Percentiles rank a stretch among this genome's conserved stretches.
These are phyloP conservation scores for Leccinum angustisporum DNA, from an alignment of 1,284 basidiomycete genomes.

Conservation along the genomic window DNA sequence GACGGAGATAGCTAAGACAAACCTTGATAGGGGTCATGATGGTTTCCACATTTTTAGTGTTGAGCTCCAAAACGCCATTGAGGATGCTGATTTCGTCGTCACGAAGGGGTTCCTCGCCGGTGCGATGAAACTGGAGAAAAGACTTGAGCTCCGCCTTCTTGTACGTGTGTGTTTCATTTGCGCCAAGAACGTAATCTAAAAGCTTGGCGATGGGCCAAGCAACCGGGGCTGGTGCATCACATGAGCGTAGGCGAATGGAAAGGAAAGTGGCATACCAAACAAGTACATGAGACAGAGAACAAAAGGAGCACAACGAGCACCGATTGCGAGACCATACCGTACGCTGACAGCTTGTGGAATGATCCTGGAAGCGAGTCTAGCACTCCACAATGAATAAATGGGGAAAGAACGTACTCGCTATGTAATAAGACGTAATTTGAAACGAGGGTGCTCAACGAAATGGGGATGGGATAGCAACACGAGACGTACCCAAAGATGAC, in stretches of 20 bases:
- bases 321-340: conserved; percentile 86
- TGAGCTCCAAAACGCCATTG: conserved; percentile 85
- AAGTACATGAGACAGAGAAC: conserved; percentile 81
- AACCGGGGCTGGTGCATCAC: conserved; percentile 58
- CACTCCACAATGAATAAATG: neutral
- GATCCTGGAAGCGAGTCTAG: conserved; percentile 50
- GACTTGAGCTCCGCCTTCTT: conserved; percentile 92
- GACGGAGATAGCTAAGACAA: conserved; percentile 6
- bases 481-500: conserved; percentile 77
- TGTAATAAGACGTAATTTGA: neutral
- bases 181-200: conserved; percentile 78
- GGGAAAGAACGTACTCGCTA: conserved; percentile 47
- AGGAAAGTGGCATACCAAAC: conserved; percentile 47
- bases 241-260: neutral
- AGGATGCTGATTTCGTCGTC: conserved; percentile 90
- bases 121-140: conserved; percentile 89
- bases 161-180: conserved; percentile 73
- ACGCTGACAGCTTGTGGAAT: conserved; percentile 90
- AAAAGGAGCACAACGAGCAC: conserved; percentile 83
- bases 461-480: neutral
- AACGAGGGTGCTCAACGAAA: neutral
- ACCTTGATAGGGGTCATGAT: conserved; percentile 90
- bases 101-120: conserved; percentile 82
- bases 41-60: conserved; percentile 76
- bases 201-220: conserved; percentile 89